Evolutionary conservation across 345 rosid species (phyloP).

Genomic region (Heritiera littoralis): DNA sequence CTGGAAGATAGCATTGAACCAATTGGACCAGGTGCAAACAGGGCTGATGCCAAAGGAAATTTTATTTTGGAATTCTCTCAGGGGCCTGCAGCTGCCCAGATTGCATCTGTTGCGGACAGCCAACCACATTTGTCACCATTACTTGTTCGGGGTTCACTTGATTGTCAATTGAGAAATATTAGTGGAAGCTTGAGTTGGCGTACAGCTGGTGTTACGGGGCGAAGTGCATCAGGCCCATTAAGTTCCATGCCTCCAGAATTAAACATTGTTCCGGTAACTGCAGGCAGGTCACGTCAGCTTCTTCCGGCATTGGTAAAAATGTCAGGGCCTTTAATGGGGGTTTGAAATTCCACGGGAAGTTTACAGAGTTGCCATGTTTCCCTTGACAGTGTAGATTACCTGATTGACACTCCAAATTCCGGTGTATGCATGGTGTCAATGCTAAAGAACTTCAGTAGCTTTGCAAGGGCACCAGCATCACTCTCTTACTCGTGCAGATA

Average conservation of each 20-base stretch:
- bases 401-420: slow-evolving; percentile 91
- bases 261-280: slow-evolving; percentile 68
- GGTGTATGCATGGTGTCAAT: slow-evolving; percentile 73
- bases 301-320: slow-evolving; percentile 85
- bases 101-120: slow-evolving; percentile 66
- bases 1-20: slow-evolving; percentile 89
- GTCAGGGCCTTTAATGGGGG: slow-evolving; percentile 96
- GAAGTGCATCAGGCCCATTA: slow-evolving; percentile 87
- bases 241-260: slow-evolving; percentile 94
- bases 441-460: slow-evolving; percentile 96
- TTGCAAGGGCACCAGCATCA: slow-evolving; percentile 99
- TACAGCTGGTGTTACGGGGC: slow-evolving; percentile 77
- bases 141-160: slow-evolving; percentile 93
- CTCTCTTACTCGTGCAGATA: slow-evolving; percentile 94
- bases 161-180: slow-evolving; percentile 84
- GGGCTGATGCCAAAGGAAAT: slow-evolving; percentile 68
- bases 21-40: slow-evolving; percentile 50
- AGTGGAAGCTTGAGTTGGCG: slow-evolving; percentile 96
- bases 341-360: slow-evolving; percentile 89
- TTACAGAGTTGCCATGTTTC: slow-evolving; percentile 91
- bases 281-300: slow-evolving; percentile 84
- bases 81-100: slow-evolving; percentile 79
- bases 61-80: slow-evolving; percentile 93
- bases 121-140: slow-evolving; percentile 95
- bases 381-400: slow-evolving; percentile 93